phyloP scores from a whole-genome alignment of 2,329 filamentous ascomycete genomes.

The Ophiocordyceps camponoti-leonardi region DNA sequence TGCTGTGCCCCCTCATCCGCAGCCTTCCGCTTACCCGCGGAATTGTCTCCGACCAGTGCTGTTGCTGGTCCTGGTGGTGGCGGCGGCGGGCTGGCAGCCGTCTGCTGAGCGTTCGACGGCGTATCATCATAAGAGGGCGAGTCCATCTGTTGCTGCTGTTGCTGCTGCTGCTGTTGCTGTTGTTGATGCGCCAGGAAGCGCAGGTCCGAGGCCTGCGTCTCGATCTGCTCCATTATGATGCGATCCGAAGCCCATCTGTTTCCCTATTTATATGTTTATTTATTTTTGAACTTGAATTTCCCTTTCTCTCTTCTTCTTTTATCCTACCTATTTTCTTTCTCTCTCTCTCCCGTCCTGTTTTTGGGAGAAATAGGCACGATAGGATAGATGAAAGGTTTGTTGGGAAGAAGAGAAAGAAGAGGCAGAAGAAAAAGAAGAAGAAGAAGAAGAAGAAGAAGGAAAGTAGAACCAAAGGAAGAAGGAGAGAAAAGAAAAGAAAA shows the following conservation, averaged over 20 bases:
- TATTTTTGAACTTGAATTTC: too few species aligned
- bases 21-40: conserved; percentile 24
- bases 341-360: too few species aligned
- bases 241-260: not conserved
- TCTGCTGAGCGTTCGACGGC: conserved; percentile 9
- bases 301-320: not conserved
- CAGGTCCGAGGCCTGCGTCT: conserved; percentile 35
- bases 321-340: not conserved
- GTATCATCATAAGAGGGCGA: conserved; percentile 16
- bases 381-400: not conserved
- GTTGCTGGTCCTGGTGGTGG: too few species aligned
- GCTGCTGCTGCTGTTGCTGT: conserved; percentile 22
- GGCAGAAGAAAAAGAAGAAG: too few species aligned
- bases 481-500: not conserved
- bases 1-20: conserved; percentile 29
- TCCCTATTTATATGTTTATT: too few species aligned
- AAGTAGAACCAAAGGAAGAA: not conserved
- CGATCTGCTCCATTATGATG: conserved; percentile 32
- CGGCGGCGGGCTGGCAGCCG: conserved; percentile 11
- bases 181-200: conserved; percentile 27
- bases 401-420: too few species aligned
- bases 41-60: conserved; percentile 27
- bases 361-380: not conserved
- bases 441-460: too few species aligned
- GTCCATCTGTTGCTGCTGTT: conserved; percentile 16